These are phyloP conservation scores for Delphinella strobiligena DNA, from an alignment of 2,329 filamentous ascomycete genomes.

Conservation along the genomic window DNA sequence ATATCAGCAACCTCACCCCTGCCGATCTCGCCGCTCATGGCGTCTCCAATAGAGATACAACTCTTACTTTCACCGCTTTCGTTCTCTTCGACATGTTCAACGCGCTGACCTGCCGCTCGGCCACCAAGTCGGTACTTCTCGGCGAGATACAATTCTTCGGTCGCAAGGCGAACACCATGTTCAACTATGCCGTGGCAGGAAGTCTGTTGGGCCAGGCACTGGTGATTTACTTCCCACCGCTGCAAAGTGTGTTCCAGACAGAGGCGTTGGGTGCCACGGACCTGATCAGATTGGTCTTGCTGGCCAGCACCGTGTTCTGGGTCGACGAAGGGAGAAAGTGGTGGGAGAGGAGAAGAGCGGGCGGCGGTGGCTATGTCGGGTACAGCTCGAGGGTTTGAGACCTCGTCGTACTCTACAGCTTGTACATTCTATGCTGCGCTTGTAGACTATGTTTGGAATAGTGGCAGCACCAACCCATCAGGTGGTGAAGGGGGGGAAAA, in stretches of 20 bases:
- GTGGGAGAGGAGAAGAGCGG: slow-evolving; percentile 35
- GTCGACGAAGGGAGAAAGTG: slow-evolving; percentile 86
- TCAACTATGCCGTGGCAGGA: slow-evolving; percentile 88
- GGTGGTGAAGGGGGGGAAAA: no score
- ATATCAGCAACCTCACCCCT: slow-evolving; percentile 78
- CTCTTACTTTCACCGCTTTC: slow-evolving; percentile 98
- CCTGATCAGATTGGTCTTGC: slow-evolving; percentile 55
- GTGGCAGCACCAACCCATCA: no score
- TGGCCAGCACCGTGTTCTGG: slow-evolving; percentile 91
- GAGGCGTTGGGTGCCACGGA: slow-evolving; percentile 69
- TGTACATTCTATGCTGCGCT: no score
- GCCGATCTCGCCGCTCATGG: slow-evolving; percentile 47
- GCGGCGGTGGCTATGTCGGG: slow-evolving; percentile 1
- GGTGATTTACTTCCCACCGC: slow-evolving; percentile 88
- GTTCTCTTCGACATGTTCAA: slow-evolving; percentile 99
- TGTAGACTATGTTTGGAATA: no score
- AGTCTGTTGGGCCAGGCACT: slow-evolving; percentile 75
- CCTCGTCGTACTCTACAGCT: no score
- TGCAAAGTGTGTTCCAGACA: slow-evolving; percentile 93
- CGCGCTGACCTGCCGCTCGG: slow-evolving; percentile 81
- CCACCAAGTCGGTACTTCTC: slow-evolving; percentile 75
- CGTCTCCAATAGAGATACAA: slow-evolving; percentile 87
- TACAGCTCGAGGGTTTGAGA: slow-evolving; percentile 8
- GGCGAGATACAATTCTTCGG: slow-evolving; percentile 58
- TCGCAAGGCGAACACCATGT: slow-evolving; percentile 77